These are phyloP conservation scores for Martiniozyma asiatica DNA, from an alignment of 1,139 yeast genomes.

Conservation along the genomic window DNA sequence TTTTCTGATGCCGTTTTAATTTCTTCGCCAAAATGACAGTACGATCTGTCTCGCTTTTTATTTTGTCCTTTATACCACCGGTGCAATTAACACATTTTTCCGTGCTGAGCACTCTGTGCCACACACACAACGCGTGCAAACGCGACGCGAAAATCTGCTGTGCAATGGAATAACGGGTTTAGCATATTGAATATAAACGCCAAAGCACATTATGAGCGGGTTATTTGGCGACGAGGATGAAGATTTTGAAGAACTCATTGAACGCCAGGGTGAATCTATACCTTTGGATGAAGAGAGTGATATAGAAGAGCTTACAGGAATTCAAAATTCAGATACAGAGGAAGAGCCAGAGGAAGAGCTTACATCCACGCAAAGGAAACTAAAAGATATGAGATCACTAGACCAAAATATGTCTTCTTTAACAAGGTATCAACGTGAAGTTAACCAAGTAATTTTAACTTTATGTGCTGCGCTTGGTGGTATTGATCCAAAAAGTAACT, in stretches of 20 bases:
- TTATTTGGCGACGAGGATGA: slow-evolving; percentile 19
- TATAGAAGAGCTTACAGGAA: slow-evolving; percentile 14
- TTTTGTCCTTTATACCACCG: too few relatives aligned
- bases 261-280: slow-evolving; percentile 12
- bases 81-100: too few relatives aligned
- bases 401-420: slow-evolving; percentile 1
- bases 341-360: slow-evolving; percentile 10
- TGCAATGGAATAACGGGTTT: too few relatives aligned
- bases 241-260: slow-evolving; percentile 20
- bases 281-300: slow-evolving; percentile 11
- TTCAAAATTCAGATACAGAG: slow-evolving; percentile 13
- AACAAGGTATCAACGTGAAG: slow-evolving; percentile 26
- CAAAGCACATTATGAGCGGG: too few relatives aligned
- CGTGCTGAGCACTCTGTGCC: too few relatives aligned
- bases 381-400: background rate
- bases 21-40: too few relatives aligned
- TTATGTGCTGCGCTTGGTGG: slow-evolving; percentile 79
- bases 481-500: slow-evolving; percentile 37
- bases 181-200: too few relatives aligned
- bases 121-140: too few relatives aligned
- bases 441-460: slow-evolving; percentile 59
- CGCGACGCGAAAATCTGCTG: too few relatives aligned
- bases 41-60: too few relatives aligned
- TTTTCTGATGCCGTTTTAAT: slow-evolving; percentile 24
- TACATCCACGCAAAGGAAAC: slow-evolving; percentile 3